These are phyloP conservation scores for Lipomyces orientalis DNA, from an alignment of 805 yeast species.

Conservation along the genomic window DNA sequence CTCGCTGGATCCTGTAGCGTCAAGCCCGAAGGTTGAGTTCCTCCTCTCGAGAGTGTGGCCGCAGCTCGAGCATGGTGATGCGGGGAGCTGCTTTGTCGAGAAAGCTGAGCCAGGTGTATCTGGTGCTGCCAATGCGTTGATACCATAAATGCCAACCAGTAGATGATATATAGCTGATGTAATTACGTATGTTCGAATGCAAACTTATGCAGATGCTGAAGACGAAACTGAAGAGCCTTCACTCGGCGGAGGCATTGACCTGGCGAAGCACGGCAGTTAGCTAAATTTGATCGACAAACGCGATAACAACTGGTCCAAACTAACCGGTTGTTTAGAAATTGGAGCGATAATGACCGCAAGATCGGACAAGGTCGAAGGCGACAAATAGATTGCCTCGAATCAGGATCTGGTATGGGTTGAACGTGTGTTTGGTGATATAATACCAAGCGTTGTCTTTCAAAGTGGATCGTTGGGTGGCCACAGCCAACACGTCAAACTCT, in stretches of 20 bases:
- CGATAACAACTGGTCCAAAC: not conserved
- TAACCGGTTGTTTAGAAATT: not conserved
- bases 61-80: slow-evolving; percentile 86
- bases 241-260: slow-evolving; percentile 4
- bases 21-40: slow-evolving; percentile 40
- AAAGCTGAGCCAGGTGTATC: slow-evolving; percentile 69
- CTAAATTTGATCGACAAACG: not conserved
- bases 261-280: not conserved
- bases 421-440: not conserved
- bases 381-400: not conserved
- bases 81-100: slow-evolving; percentile 70
- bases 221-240: not conserved
- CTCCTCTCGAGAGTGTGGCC: slow-evolving; percentile 65
- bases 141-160: slow-evolving; percentile 12
- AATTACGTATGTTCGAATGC: not conserved
- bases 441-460: too few species aligned
- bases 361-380: not conserved
- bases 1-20: slow-evolving; percentile 38
- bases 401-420: not conserved
- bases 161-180: not conserved
- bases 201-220: slow-evolving; percentile 2
- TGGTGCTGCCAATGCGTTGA: slow-evolving; percentile 73
- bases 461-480: too few species aligned
- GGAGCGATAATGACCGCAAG: not conserved
- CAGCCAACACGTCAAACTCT: too few species aligned